phyloP scores from a whole-genome alignment of 2,329 filamentous ascomycete species.

The Sporothrix humicola region DNA sequence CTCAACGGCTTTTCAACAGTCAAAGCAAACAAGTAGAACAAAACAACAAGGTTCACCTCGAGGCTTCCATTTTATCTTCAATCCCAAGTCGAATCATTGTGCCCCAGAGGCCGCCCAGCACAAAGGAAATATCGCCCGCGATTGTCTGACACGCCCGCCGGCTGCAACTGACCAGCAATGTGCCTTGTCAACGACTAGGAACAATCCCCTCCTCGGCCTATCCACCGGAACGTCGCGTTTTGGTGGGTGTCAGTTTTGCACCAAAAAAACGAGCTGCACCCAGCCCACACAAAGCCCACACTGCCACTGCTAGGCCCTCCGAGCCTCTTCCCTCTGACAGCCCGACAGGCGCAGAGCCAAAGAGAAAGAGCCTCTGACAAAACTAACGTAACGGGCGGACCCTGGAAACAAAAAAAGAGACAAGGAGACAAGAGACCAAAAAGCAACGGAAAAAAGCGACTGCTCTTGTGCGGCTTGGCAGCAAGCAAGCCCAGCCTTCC shows the following conservation, averaged over 20 bases:
- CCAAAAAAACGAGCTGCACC: background rate
- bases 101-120: slow-evolving; percentile 25
- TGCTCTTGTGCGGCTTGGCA: slow-evolving; percentile 26
- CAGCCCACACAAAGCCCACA: slow-evolving; percentile 9
- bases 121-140: slow-evolving; percentile 5
- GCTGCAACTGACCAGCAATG: slow-evolving; percentile 7
- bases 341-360: too few species aligned
- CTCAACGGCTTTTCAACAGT: slow-evolving; percentile 4
- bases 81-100: background rate
- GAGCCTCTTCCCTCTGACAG: slow-evolving; percentile 16
- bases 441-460: background rate
- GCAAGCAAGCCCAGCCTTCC: slow-evolving; percentile 18
- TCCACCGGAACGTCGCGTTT: background rate
- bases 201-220: background rate
- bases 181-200: background rate
- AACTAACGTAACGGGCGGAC: slow-evolving; percentile 3
- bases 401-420: background rate
- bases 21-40: background rate
- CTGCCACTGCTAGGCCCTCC: slow-evolving; percentile 15
- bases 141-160: background rate
- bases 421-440: background rate
- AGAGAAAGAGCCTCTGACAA: background rate
- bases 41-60: too few species aligned
- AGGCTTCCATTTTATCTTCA: too few species aligned
- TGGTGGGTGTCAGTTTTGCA: background rate